Evolutionary conservation across 2,329 filamentous ascomycete genomes (phyloP).

Genomic region (Sporothrix variecibatus): DNA sequence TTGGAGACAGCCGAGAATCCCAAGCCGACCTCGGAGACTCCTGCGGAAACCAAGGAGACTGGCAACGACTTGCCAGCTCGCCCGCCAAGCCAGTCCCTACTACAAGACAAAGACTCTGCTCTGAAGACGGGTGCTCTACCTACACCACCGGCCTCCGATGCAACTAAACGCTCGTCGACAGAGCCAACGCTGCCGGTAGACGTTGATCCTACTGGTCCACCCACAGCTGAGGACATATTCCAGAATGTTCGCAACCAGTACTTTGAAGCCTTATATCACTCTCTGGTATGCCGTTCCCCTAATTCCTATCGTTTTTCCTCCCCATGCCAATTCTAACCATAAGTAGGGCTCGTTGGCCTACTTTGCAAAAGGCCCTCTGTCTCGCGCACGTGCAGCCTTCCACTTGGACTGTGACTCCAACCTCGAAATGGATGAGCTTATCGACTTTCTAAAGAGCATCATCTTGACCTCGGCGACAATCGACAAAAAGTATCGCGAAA

Average conservation of each 20-base stretch:
- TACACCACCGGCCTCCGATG: slow-evolving; percentile 24
- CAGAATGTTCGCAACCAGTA: slow-evolving; percentile 61
- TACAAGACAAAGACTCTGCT: background rate
- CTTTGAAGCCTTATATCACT: slow-evolving; percentile 62
- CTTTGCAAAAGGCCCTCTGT: slow-evolving; percentile 79
- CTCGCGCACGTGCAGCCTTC: slow-evolving; percentile 71
- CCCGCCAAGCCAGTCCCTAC: background rate
- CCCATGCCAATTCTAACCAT: slow-evolving; percentile 26
- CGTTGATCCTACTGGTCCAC: slow-evolving; percentile 34
- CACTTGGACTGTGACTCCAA: slow-evolving; percentile 62
- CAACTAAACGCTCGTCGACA: slow-evolving; percentile 3
- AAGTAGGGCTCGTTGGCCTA: slow-evolving; percentile 73
- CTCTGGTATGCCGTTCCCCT: slow-evolving; percentile 51
- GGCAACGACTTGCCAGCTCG: slow-evolving; percentile 12
- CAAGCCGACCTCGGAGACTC: background rate
- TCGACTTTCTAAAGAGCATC: slow-evolving; percentile 68
- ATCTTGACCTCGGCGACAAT: slow-evolving; percentile 67
- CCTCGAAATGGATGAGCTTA: slow-evolving; percentile 63
- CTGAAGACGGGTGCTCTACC: slow-evolving; percentile 2
- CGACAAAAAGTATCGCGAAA: slow-evolving; percentile 79
- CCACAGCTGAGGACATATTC: slow-evolving; percentile 56
- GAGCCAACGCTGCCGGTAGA: background rate
- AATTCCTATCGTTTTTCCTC: background rate
- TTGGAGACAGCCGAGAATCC: background rate
- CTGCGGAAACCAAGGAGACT: background rate